Evolutionary conservation across 306 rosid species (phyloP).

Genomic region (Inga leiocalycina): DNA sequence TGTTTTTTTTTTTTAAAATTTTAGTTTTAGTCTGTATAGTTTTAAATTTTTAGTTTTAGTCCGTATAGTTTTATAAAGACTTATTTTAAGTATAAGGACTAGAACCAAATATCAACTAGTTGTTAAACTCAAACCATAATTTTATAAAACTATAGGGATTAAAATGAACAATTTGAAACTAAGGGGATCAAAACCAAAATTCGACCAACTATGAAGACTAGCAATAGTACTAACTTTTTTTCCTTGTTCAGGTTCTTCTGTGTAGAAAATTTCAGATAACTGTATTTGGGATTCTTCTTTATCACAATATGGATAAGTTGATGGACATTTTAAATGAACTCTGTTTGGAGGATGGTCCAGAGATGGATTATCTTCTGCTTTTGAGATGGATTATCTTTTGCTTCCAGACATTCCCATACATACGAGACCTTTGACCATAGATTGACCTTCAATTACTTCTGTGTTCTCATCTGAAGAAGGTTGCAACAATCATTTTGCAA

Average conservation of each 20-base stretch:
- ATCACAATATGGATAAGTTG: slow-evolving; percentile 41
- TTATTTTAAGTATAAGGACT: too few species aligned
- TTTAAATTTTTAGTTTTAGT: too few species aligned
- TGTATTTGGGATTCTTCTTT: slow-evolving; percentile 48
- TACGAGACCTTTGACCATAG: slow-evolving; percentile 36
- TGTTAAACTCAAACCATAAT: too few species aligned
- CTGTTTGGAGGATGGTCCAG: slow-evolving; percentile 38
- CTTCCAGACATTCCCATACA: slow-evolving; percentile 52
- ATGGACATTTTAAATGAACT: slow-evolving; percentile 26
- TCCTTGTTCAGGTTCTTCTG: slow-evolving; percentile 49
- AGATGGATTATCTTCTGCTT: too few species aligned
- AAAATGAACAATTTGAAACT: too few species aligned
- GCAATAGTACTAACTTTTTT: too few species aligned
- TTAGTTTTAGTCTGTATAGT: too few species aligned
- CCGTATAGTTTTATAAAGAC: too few species aligned
- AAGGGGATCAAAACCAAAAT: too few species aligned
- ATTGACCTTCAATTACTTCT: slow-evolving; percentile 58
- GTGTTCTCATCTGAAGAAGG: slow-evolving; percentile 28
- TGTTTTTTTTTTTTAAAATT: background rate
- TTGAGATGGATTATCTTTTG: slow-evolving; percentile 68
- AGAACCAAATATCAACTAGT: too few species aligned
- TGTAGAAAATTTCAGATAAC: slow-evolving; percentile 67
- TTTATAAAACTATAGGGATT: too few species aligned
- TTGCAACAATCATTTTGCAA: slow-evolving; percentile 13
- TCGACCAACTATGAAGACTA: too few species aligned